Percentiles rank a stretch among this genome's conserved stretches.
Conservation (phyloP, 192 early-diverging fungal species). For the Backusella sp. region DNA sequence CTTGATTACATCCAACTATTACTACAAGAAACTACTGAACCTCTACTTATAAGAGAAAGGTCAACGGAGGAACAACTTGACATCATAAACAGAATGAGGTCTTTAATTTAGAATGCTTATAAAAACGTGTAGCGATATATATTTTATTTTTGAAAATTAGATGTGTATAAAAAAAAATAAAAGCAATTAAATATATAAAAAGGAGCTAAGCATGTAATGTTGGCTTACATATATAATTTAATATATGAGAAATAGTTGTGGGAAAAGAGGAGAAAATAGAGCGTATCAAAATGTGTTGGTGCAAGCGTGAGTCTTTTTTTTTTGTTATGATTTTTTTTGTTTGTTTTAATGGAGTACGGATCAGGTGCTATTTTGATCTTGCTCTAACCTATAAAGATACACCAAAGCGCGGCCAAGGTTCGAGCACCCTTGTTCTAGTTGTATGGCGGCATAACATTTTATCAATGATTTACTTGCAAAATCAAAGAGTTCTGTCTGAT, state of each 20-base stretch:
- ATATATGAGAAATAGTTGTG: background rate
- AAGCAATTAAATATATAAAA: background rate
- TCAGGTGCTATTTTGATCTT: slow-evolving; percentile 5
- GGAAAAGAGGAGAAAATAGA: background rate
- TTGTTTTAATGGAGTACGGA: background rate
- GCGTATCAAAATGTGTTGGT: background rate
- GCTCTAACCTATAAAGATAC: slow-evolving; percentile 1
- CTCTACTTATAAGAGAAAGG: slow-evolving; percentile 5
- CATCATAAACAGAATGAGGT: background rate
- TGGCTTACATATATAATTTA: background rate
- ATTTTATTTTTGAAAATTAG: background rate
- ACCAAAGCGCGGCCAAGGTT: background rate
- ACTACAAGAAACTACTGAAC: background rate
- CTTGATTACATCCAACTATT: slow-evolving; percentile 3
- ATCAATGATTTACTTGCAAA: slow-evolving; percentile 6
- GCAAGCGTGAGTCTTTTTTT: background rate
- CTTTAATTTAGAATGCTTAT: slow-evolving; percentile 6
- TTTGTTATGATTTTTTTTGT: background rate
- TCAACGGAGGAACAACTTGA: background rate
- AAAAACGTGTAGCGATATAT: background rate
- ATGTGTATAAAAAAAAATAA: background rate
- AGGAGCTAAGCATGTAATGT: slow-evolving; percentile 6
- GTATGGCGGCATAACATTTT: slow-evolving; percentile 10
- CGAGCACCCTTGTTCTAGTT: slow-evolving; percentile 15
- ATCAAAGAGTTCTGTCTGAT: slow-evolving; percentile 16